Conservation (phyloP, 1,284 basidiomycete genomes). For the Takashimella koratensis region DNA sequence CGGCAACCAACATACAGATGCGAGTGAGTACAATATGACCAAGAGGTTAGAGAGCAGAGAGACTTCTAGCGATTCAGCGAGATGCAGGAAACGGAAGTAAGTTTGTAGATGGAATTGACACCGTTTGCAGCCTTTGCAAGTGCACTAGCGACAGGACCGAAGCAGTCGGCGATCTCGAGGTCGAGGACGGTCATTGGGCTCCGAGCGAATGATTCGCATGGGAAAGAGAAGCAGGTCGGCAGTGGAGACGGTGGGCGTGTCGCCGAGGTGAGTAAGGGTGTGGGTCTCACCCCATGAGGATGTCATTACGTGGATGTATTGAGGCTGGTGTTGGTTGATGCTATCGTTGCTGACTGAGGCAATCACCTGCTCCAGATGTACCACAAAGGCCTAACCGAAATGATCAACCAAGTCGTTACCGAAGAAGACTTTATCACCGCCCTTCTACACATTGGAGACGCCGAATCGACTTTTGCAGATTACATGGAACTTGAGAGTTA, state of each 20-base stretch:
- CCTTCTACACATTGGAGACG: conserved; percentile 87
- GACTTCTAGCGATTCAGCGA: conserved; percentile 33
- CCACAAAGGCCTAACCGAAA: conserved; percentile 66
- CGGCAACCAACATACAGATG: conserved; percentile 54
- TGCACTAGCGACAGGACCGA: conserved; percentile 16
- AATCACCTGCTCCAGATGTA: conserved; percentile 59
- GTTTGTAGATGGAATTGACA: conserved; percentile 5
- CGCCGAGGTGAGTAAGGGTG: conserved; percentile 60
- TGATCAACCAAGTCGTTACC: conserved; percentile 69
- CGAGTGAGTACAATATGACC: conserved; percentile 56
- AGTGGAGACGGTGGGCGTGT: conserved; percentile 21
- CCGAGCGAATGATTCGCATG: conserved; percentile 18
- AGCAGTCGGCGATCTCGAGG: conserved; percentile 34
- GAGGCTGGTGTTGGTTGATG: too few species aligned
- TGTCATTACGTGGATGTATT: too few species aligned
- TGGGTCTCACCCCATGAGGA: too few species aligned
- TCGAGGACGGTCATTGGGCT: conserved; percentile 39
- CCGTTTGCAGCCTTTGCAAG: conserved; percentile 27
- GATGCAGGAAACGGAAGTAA: conserved; percentile 1
- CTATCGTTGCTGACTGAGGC: conserved; percentile 1
- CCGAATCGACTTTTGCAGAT: conserved; percentile 87
- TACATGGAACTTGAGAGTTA: conserved; percentile 93
- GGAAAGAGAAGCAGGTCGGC: conserved; percentile 48
- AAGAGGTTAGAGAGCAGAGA: too few species aligned
- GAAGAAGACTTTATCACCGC: conserved; percentile 89